These are phyloP conservation scores for Gnetum montanum DNA, from an alignment of 75 land plant species.

Conservation along the genomic window DNA sequence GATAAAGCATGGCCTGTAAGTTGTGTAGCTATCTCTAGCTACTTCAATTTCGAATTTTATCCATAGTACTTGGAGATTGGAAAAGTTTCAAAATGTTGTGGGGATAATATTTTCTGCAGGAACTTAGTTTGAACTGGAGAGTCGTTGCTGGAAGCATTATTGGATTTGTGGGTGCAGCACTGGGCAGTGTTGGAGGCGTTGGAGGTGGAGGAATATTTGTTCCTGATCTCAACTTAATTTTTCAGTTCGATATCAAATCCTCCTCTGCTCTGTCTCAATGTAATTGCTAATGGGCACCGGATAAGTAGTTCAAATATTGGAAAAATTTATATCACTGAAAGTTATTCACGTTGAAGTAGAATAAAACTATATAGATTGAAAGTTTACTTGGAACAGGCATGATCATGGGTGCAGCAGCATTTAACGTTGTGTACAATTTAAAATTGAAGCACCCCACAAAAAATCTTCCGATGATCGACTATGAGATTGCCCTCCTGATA, in stretches of 20 bases:
- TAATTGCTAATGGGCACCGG: background rate
- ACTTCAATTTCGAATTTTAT: too few species aligned
- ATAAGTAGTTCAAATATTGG: background rate
- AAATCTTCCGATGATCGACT: conserved; percentile 47
- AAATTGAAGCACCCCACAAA: conserved; percentile 36
- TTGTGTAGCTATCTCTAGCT: too few species aligned
- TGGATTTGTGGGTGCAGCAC: conserved; percentile 13
- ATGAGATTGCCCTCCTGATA: conserved; percentile 52
- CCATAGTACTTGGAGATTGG: too few species aligned
- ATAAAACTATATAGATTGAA: too few species aligned
- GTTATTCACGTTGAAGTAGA: background rate
- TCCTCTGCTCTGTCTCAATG: conserved; percentile 19
- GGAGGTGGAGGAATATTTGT: conserved; percentile 22
- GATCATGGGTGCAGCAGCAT: conserved; percentile 45
- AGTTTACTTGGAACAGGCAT: conserved; percentile 27
- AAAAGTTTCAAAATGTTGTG: too few species aligned
- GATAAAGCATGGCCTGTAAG: too few species aligned
- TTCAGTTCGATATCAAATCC: conserved; percentile 12
- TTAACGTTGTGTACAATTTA: conserved; percentile 36
- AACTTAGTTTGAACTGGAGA: conserved; percentile 12
- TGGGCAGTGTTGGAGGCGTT: conserved; percentile 19
- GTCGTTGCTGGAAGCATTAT: conserved; percentile 8
- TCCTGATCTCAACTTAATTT: too few species aligned
- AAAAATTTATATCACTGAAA: background rate
- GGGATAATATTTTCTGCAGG: conserved; percentile 10